Evolutionary conservation across 1,284 basidiomycete species (phyloP).

Genomic region (Tilletiopsis washingtonensis): DNA sequence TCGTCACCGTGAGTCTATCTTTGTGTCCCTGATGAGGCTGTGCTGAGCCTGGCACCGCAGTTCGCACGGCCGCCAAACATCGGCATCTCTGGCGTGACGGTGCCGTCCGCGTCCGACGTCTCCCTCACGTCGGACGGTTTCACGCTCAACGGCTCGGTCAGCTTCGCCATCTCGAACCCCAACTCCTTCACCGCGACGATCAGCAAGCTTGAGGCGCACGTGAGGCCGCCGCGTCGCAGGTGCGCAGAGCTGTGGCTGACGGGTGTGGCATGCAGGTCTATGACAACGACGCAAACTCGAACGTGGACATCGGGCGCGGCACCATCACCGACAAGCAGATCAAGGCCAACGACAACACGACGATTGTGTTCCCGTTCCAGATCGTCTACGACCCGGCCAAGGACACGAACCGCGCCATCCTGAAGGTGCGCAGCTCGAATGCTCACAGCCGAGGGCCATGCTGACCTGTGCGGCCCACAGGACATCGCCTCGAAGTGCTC

Average conservation of each 20-base stretch:
- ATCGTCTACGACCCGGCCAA: constrained; percentile 61
- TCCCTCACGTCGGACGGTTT: constrained; percentile 21
- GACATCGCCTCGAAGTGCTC: neutral
- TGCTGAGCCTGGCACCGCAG: constrained; percentile 3
- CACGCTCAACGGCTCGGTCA: constrained; percentile 32
- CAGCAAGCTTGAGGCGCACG: constrained; percentile 25
- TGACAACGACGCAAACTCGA: neutral
- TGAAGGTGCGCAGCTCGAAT: constrained; percentile 57
- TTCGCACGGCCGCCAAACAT: constrained; percentile 42
- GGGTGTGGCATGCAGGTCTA: neutral
- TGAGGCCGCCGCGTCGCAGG: neutral
- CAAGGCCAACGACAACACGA: constrained; percentile 59
- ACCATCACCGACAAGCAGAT: constrained; percentile 57
- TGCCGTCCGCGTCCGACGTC: constrained; percentile 17
- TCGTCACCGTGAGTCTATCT: constrained; percentile 13
- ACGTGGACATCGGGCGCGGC: constrained; percentile 25
- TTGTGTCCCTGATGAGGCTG: neutral
- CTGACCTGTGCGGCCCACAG: neutral
- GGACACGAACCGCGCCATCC: constrained; percentile 58
- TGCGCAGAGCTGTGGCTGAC: neutral
- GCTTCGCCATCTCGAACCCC: constrained; percentile 38
- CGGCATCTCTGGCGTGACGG: constrained; percentile 19
- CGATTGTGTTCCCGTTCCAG: constrained; percentile 72
- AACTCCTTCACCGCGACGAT: constrained; percentile 40
- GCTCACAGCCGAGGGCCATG: constrained; percentile 54